A percentile compares a stretch with the other conserved stretches of the same genome.
phyloP scores from a whole-genome alignment of 306 rosid species.

The Ziziphus jujuba region DNA sequence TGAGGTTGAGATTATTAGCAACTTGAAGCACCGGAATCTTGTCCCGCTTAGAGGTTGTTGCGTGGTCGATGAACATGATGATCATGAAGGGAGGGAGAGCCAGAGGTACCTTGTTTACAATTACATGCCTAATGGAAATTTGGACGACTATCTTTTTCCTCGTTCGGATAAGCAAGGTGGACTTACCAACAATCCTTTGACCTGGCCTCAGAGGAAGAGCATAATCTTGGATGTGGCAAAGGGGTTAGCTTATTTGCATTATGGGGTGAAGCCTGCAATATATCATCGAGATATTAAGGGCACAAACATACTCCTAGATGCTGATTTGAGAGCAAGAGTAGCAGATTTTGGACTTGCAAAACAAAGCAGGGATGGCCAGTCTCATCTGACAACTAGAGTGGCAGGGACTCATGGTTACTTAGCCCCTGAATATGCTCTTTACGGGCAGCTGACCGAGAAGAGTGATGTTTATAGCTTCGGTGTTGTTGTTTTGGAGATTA shows the following conservation, averaged over 20 bases:
- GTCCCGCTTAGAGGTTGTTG: constrained; percentile 95
- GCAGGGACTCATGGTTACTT: constrained; percentile 98
- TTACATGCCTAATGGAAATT: constrained; percentile 93
- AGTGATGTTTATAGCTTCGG: constrained; percentile 99
- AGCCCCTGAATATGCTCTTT: constrained; percentile 93
- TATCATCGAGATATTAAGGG: constrained; percentile 94
- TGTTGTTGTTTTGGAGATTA: constrained; percentile 89
- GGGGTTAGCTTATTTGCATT: constrained; percentile 85
- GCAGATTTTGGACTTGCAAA: constrained; percentile 96
- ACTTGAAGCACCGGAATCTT: constrained; percentile 83
- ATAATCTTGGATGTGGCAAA: constrained; percentile 91
- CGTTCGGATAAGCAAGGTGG: constrained; percentile 27
- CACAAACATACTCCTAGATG: constrained; percentile 85
- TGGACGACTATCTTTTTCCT: constrained; percentile 66
- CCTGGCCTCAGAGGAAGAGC: constrained; percentile 91
- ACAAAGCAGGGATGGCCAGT: constrained; percentile 90
- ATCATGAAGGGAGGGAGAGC: constrained; percentile 46
- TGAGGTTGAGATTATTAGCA: constrained; percentile 95
- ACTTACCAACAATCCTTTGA: constrained; percentile 44
- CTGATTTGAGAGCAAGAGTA: constrained; percentile 85
- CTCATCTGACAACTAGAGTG: constrained; percentile 96
- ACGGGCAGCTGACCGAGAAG: constrained; percentile 95
- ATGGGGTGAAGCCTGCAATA: constrained; percentile 91
- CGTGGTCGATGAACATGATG: constrained; percentile 56
- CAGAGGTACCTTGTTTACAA: constrained; percentile 83